phyloP scores from a whole-genome alignment of 208 protist genomes.

The Lotmaria passim region DNA sequence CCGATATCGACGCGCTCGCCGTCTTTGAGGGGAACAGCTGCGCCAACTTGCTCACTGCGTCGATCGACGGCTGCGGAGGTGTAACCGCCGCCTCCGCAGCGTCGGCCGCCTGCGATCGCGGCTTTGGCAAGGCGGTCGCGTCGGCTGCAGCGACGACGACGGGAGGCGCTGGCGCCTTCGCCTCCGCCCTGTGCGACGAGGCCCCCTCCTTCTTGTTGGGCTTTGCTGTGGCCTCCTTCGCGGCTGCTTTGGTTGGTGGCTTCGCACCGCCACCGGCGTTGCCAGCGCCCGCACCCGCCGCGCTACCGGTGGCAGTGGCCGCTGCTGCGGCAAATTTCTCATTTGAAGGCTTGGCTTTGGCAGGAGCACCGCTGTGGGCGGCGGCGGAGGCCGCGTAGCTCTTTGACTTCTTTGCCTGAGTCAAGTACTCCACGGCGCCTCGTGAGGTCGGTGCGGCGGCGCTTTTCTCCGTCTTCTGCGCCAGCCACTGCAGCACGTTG shows the following conservation, averaged over 20 bases:
- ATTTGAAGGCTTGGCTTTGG: conserved; percentile 12
- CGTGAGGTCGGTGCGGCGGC: conserved; percentile 17
- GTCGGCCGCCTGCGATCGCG: conserved; percentile 27
- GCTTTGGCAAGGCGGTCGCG: conserved; percentile 31
- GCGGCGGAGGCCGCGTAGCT: conserved; percentile 15
- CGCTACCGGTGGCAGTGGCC: not conserved
- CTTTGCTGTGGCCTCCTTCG: conserved; percentile 18
- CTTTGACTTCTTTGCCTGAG: conserved; percentile 44
- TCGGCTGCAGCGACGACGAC: not conserved
- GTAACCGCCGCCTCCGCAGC: too few species aligned
- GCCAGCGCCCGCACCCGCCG: too few species aligned
- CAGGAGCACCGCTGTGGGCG: not conserved
- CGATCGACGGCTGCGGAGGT: conserved; percentile 14
- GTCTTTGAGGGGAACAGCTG: conserved; percentile 39
- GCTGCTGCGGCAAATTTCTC: conserved; percentile 2
- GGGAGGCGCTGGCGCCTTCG: not conserved
- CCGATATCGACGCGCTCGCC: not conserved
- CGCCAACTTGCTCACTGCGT: conserved; percentile 25
- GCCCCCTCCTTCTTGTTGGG: conserved; percentile 11
- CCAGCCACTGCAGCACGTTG: conserved; percentile 71
- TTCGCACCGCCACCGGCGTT: too few species aligned
- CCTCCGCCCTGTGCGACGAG: conserved; percentile 3
- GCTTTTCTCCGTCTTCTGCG: conserved; percentile 47
- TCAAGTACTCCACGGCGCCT: conserved; percentile 76
- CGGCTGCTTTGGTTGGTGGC: not conserved